phyloP scores from a whole-genome alignment of 1,284 basidiomycete genomes.

The Phaffia rhodozyma region DNA sequence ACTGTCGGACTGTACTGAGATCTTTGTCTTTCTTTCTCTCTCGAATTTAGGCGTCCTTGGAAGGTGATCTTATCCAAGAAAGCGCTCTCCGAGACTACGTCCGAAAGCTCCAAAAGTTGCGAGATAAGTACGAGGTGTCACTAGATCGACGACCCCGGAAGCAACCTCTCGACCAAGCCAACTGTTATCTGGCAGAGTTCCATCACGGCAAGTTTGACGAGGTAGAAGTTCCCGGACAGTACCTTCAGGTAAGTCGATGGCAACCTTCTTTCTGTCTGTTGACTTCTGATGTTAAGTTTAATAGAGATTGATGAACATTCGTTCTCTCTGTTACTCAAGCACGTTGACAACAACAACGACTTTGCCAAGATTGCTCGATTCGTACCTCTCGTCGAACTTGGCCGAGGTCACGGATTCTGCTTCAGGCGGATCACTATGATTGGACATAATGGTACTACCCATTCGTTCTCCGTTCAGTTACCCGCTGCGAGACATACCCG shows the following conservation, averaged over 20 bases:
- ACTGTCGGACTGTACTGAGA: slow-evolving; percentile 31
- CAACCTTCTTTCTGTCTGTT: neutral
- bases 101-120: slow-evolving; percentile 77
- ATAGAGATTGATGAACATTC: slow-evolving; percentile 7
- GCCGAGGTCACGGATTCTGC: slow-evolving; percentile 66
- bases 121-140: slow-evolving; percentile 77
- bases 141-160: slow-evolving; percentile 71
- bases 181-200: slow-evolving; percentile 94
- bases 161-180: slow-evolving; percentile 79
- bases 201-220: slow-evolving; percentile 97
- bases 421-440: slow-evolving; percentile 85
- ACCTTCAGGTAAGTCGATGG: slow-evolving; percentile 62
- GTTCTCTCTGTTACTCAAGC: slow-evolving; percentile 40
- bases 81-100: slow-evolving; percentile 84
- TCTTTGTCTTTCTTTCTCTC: slow-evolving; percentile 32
- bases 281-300: neutral
- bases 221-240: slow-evolving; percentile 96
- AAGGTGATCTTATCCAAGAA: slow-evolving; percentile 77
- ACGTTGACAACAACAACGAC: slow-evolving; percentile 86
- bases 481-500: slow-evolving; percentile 78
- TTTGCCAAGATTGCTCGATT: slow-evolving; percentile 90
- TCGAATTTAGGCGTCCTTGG: slow-evolving; percentile 48
- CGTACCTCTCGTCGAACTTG: slow-evolving; percentile 79
- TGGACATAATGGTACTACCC: slow-evolving; percentile 80
- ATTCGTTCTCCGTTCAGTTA: slow-evolving; percentile 83